phyloP scores from a whole-genome alignment of 345 rosid species.

The Brassica incana region DNA sequence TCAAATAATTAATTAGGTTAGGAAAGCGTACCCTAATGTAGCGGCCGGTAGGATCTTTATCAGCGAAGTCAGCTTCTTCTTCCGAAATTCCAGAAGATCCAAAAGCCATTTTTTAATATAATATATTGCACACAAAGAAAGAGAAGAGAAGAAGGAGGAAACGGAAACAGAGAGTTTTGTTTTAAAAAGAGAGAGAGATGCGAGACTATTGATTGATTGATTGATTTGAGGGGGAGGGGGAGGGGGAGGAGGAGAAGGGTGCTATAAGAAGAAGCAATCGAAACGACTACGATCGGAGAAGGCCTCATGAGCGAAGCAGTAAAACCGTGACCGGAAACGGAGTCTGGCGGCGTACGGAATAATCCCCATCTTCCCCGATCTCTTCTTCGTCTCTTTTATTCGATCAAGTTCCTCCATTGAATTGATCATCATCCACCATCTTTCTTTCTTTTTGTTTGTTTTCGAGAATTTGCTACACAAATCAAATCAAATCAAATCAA shows the following conservation, averaged over 20 bases:
- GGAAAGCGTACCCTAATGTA: slow-evolving; percentile 53
- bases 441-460: background rate
- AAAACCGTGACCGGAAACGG: slow-evolving; percentile 42
- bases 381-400: slow-evolving; percentile 13
- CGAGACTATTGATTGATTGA: slow-evolving; percentile 6
- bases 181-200: background rate
- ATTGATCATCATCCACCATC: slow-evolving; percentile 11
- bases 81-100: slow-evolving; percentile 34
- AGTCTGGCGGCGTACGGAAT: slow-evolving; percentile 28
- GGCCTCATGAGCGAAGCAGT: slow-evolving; percentile 47
- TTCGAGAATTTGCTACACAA: background rate
- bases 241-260: background rate
- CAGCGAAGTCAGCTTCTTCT: slow-evolving; percentile 51
- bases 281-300: slow-evolving; percentile 42
- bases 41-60: slow-evolving; percentile 69
- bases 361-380: slow-evolving; percentile 19
- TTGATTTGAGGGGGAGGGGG: background rate
- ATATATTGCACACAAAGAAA: slow-evolving; percentile 24
- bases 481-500: too few species aligned
- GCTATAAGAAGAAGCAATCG: slow-evolving; percentile 20
- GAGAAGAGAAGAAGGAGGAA: background rate
- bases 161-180: background rate
- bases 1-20: too few species aligned
- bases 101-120: slow-evolving; percentile 33
- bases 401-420: slow-evolving; percentile 22